Conservation (phyloP, 352 stramenopile genomes). For the Hyaloperonospora brassicae region DNA sequence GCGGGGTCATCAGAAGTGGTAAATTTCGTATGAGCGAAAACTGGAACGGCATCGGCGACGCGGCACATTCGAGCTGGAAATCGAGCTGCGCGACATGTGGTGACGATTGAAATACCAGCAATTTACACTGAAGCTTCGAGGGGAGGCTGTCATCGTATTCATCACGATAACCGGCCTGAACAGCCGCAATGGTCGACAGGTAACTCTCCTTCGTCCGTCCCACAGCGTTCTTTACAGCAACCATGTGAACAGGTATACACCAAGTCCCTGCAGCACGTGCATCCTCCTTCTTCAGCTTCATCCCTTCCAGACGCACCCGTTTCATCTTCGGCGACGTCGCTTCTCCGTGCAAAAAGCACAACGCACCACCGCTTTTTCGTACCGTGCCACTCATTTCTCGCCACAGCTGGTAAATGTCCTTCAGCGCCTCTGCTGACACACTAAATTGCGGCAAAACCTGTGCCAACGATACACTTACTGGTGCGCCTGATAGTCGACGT, state of each 20-base stretch:
- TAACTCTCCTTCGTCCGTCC: constrained; percentile 28
- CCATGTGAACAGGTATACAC: constrained; percentile 31
- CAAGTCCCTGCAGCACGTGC: constrained; percentile 18
- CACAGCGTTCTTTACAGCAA: constrained; percentile 5
- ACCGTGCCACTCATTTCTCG: constrained; percentile 7
- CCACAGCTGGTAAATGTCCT: constrained; percentile 39
- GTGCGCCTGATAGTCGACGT: constrained; percentile 34
- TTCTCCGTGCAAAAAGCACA: constrained; percentile 42
- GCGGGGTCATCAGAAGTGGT: constrained; percentile 67
- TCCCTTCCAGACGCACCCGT: constrained; percentile 20
- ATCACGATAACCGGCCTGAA: constrained; percentile 29
- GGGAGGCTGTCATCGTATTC: constrained; percentile 30
- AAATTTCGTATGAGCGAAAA: constrained; percentile 60
- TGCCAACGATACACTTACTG: constrained; percentile 29
- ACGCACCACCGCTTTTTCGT: constrained; percentile 7
- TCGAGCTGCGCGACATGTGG: constrained; percentile 35
- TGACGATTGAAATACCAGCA: constrained; percentile 33
- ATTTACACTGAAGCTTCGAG: constrained; percentile 30
- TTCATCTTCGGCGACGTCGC: constrained; percentile 10
- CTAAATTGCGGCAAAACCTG: constrained; percentile 48
- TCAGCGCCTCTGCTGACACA: constrained; percentile 34
- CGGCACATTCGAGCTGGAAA: constrained; percentile 36
- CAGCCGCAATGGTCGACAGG: constrained; percentile 18
- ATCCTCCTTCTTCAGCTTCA: constrained; percentile 25
- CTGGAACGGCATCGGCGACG: constrained; percentile 34